These are phyloP conservation scores for Pelagomonas calceolata DNA, from an alignment of 108 stramenopile species.

Conservation along the genomic window DNA sequence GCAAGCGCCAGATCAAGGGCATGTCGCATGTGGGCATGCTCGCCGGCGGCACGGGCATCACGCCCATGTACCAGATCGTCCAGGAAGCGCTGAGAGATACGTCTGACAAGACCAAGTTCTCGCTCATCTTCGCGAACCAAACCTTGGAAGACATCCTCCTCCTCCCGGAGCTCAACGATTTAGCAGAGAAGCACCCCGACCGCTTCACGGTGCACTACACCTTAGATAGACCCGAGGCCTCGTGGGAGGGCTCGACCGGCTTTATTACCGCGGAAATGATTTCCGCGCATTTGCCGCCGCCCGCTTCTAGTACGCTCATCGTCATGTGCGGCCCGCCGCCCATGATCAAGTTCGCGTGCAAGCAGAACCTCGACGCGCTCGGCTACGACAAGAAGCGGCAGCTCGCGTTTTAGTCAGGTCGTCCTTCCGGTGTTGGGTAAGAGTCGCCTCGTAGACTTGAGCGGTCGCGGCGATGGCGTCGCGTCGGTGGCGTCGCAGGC, in stretches of 20 bases:
- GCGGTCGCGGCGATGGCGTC: too few species aligned
- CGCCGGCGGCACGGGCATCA: conserved; percentile 98
- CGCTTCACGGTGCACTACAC: conserved; percentile 81
- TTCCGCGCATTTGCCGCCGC: conserved; percentile 47
- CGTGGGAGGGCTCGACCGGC: conserved; percentile 68
- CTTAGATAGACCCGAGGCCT: conserved; percentile 56
- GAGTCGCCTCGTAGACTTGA: too few species aligned
- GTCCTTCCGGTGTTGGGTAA: too few species aligned
- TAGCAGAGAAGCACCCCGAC: conserved; percentile 49
- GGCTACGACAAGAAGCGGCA: conserved; percentile 71
- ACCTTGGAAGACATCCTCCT: conserved; percentile 89
- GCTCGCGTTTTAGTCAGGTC: conserved; percentile 61
- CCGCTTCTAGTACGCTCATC: conserved; percentile 52
- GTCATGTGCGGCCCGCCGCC: conserved; percentile 98
- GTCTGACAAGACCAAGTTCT: conserved; percentile 36
- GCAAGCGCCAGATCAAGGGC: background rate
- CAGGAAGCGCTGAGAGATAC: conserved; percentile 60
- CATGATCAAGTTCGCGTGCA: conserved; percentile 94
- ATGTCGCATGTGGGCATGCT: conserved; percentile 77
- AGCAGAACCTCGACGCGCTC: conserved; percentile 71
- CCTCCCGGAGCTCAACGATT: conserved; percentile 67
- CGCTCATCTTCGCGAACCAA: conserved; percentile 42
- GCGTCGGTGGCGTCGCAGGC: too few species aligned
- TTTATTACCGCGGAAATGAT: conserved; percentile 91
- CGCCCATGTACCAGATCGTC: conserved; percentile 88